Evolutionary conservation across 345 rosid species (phyloP), one percentile per base, ranked within the genome.

Genomic region (Syzygium aqueum): DNA sequence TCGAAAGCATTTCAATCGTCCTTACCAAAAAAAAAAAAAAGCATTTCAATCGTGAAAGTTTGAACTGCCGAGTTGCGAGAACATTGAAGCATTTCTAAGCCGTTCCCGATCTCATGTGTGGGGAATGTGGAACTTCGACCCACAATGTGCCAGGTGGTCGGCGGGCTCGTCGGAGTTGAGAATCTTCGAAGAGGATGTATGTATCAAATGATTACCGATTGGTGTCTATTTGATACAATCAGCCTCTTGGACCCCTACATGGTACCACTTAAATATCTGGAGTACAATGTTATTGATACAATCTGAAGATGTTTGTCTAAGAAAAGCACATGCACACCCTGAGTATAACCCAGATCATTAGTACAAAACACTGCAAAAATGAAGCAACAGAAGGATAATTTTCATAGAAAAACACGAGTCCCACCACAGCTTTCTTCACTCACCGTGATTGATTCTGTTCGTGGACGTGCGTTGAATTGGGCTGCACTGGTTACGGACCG

Each of bases 91-190:
- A 67, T 67, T 67, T 21, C 12, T 9, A 67, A 33, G 46, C 3
- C 23, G 2, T 33, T 21, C 23, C 3, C 0, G 46, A 67, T 8
- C 40, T 67, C 43, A 10, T 17, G 80, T 14, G 11, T 5, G 49
- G 49, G 49, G 49, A 37, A 33, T 8, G 0, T 67, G 14, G 43
- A 67, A 40, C 80, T 33, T 67, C 3, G 27, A 73, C 23, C 6
- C 23, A 19, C 77, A 3, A 30, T 1, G 43, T 30, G 43, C 30
- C 16, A 0, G 0, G 23, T 30, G 40, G 22, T 65, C 0, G 2
- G 78, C 6, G 1, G 22, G 77, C 9, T 33, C 3, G 23, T 30
- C 19, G 23, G 78, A 67, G 23, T 65, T 3, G 23, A 67, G 6
- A 30, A 30, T 17, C 43, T 67, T 67, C 23, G 11, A 4, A 67